Percentiles rank a stretch among this genome's conserved stretches.
Conservation (phyloP, 2,329 filamentous ascomycete genomes). For the Leptographium lundbergii region DNA sequence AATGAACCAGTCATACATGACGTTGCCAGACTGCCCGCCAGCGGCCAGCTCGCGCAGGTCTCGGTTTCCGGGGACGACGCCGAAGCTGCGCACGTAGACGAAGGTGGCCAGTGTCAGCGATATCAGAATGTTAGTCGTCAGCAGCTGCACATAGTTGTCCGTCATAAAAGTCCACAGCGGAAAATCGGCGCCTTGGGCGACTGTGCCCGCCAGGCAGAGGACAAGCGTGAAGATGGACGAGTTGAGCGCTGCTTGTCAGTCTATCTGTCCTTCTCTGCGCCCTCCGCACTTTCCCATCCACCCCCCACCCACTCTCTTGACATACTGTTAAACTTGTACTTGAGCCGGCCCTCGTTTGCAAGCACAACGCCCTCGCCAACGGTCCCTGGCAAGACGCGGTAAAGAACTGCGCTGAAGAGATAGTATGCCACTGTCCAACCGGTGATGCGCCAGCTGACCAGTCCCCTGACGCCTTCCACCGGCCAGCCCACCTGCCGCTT, state of each 20-base stretch:
- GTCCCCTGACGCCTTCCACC: conserved; percentile 51
- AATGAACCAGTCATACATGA: conserved; percentile 93
- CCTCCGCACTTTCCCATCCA: not conserved
- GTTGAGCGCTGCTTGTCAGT: conserved; percentile 45
- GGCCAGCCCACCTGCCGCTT: conserved; percentile 79
- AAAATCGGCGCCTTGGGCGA: conserved; percentile 67
- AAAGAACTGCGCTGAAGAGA: conserved; percentile 58
- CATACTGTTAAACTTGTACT: conserved; percentile 70
- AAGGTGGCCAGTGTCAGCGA: conserved; percentile 60
- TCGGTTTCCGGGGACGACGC: conserved; percentile 30
- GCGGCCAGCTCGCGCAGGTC: conserved; percentile 68
- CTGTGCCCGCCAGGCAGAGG: conserved; percentile 61
- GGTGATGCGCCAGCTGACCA: conserved; percentile 58
- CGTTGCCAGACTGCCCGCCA: conserved; percentile 71
- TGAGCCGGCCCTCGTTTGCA: conserved; percentile 57
- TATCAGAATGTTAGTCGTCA: conserved; percentile 73
- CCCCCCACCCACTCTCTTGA: not conserved
- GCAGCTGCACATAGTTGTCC: conserved; percentile 77
- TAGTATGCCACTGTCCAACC: conserved; percentile 69
- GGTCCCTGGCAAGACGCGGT: conserved; percentile 63
- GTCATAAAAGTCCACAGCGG: conserved; percentile 85
- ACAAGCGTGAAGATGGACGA: conserved; percentile 63
- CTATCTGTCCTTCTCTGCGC: not conserved
- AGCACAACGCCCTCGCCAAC: conserved; percentile 60
- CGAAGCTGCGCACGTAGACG: conserved; percentile 73